Percentiles rank a stretch among this genome's conserved stretches.
Conservation (phyloP, 2,329 filamentous ascomycete species). For the Alternaria triticimaculans region DNA sequence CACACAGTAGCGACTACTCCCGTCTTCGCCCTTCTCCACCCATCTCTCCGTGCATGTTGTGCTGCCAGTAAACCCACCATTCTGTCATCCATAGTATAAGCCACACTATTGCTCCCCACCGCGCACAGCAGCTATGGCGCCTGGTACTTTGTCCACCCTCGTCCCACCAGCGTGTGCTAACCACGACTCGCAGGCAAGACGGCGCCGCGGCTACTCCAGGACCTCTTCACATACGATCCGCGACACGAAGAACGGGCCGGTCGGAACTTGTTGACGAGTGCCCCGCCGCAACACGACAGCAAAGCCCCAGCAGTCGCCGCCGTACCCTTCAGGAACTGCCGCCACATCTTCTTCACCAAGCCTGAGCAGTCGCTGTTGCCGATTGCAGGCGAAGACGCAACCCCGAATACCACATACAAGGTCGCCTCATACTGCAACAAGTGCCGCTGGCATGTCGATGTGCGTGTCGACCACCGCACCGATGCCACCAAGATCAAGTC, state of each 20-base stretch:
- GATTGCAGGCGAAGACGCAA: slow-evolving; percentile 49
- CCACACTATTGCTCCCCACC: slow-evolving; percentile 2
- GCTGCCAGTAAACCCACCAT: not conserved
- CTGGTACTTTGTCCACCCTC: slow-evolving; percentile 23
- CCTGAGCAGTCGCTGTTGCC: slow-evolving; percentile 60
- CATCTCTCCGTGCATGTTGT: slow-evolving; percentile 10
- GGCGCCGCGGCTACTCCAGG: slow-evolving; percentile 58
- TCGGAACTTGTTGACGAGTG: slow-evolving; percentile 64
- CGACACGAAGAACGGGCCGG: slow-evolving; percentile 53
- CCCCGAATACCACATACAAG: slow-evolving; percentile 56
- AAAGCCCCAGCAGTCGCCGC: slow-evolving; percentile 40
- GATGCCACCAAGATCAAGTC: slow-evolving; percentile 47
- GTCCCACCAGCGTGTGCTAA: slow-evolving; percentile 16
- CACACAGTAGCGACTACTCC: slow-evolving; percentile 11
- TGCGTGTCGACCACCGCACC: slow-evolving; percentile 60
- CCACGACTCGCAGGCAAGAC: slow-evolving; percentile 53
- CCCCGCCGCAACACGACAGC: slow-evolving; percentile 60
- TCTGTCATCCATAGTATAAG: slow-evolving; percentile 1
- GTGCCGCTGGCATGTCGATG: slow-evolving; percentile 68
- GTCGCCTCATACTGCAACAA: slow-evolving; percentile 66
- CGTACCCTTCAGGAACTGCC: slow-evolving; percentile 57
- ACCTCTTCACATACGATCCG: slow-evolving; percentile 61
- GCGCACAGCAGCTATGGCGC: slow-evolving; percentile 24
- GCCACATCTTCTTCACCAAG: slow-evolving; percentile 66
- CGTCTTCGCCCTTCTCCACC: slow-evolving; percentile 10